A percentile compares a stretch with the other conserved stretches of the same genome.
Evolutionary conservation across 148 eudicot species (phyloP).

Genomic region (Cornus controversa): DNA sequence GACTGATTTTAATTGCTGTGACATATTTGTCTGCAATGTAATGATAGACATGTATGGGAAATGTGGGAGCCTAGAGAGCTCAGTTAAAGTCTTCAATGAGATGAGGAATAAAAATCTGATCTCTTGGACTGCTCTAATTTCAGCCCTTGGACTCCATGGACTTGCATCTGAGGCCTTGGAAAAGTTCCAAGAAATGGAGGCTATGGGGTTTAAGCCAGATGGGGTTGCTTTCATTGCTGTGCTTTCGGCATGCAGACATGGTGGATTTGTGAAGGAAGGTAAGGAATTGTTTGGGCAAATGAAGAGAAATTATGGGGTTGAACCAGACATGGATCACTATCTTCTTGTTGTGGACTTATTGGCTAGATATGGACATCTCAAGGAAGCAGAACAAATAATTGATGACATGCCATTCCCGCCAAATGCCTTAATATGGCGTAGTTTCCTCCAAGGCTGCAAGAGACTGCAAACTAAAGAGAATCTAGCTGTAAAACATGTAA

Average conservation of each 20-base stretch:
- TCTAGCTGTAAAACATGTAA: conserved; percentile 9
- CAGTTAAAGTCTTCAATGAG: conserved; percentile 45
- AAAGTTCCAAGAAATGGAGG: conserved; percentile 60
- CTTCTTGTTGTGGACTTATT: conserved; percentile 56
- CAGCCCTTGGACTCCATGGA: conserved; percentile 72
- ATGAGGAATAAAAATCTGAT: conserved; percentile 47
- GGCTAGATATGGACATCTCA: conserved; percentile 62
- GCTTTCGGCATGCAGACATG: conserved; percentile 76
- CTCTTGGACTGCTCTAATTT: conserved; percentile 65
- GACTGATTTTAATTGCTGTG: conserved; percentile 34
- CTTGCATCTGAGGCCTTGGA: conserved; percentile 48
- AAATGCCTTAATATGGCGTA: conserved; percentile 58
- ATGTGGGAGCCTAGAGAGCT: conserved; percentile 64
- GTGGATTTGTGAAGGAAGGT: conserved; percentile 64
- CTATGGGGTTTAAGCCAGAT: conserved; percentile 50
- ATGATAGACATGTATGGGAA: conserved; percentile 77
- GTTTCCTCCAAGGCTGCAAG: conserved; percentile 57
- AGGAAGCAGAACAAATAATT: conserved; percentile 64
- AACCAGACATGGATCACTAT: conserved; percentile 77
- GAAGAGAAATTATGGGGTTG: conserved; percentile 44
- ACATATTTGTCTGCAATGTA: conserved; percentile 61
- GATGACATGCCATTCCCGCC: conserved; percentile 63
- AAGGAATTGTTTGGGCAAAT: conserved; percentile 51
- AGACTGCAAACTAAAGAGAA: conserved; percentile 23
- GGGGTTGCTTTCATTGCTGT: conserved; percentile 50